Conservation (phyloP, 176 grass and related monocot species). For the Oryza glumipatula region DNA sequence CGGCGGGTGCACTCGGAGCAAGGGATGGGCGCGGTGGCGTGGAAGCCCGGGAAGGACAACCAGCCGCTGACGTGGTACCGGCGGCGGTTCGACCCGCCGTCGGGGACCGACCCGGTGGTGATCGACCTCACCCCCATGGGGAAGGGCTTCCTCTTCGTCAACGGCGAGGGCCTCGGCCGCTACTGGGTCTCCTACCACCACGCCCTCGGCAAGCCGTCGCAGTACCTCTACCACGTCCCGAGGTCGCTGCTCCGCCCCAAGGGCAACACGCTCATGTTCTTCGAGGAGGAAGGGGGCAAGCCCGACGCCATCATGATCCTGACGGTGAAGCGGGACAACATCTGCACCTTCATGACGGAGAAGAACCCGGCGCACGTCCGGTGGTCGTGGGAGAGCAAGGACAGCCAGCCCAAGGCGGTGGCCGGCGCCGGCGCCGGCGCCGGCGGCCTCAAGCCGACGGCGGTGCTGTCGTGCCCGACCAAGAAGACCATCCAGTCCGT, state of each 20-base stretch:
- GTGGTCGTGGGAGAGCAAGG: slow-evolving; percentile 58
- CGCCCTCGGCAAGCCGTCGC: slow-evolving; percentile 73
- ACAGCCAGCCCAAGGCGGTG: slow-evolving; percentile 43
- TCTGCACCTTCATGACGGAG: slow-evolving; percentile 83
- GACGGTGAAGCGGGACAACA: slow-evolving; percentile 89
- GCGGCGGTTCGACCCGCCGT: slow-evolving; percentile 66
- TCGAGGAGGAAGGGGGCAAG: slow-evolving; percentile 73
- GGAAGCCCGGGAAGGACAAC: slow-evolving; percentile 43
- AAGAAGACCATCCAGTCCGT: slow-evolving; percentile 78
- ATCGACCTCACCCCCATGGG: slow-evolving; percentile 74
- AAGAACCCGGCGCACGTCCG: slow-evolving; percentile 55
- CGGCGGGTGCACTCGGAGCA: slow-evolving; percentile 46
- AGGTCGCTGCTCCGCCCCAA: slow-evolving; percentile 55
- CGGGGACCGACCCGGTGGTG: slow-evolving; percentile 58
- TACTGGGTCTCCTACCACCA: slow-evolving; percentile 81
- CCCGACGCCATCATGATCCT: slow-evolving; percentile 74
- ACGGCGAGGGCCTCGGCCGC: slow-evolving; percentile 66
- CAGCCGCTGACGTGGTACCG: slow-evolving; percentile 74
- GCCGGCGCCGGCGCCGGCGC: neutral
- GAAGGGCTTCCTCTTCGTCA: slow-evolving; percentile 73
- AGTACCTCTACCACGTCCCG: slow-evolving; percentile 75
- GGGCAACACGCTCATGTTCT: slow-evolving; percentile 65
- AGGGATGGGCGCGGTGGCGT: slow-evolving; percentile 49
- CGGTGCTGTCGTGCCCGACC: slow-evolving; percentile 49
- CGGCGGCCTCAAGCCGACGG: slow-evolving; percentile 46